Percentiles rank a stretch among this genome's conserved stretches.
These are phyloP conservation scores for Pseudocercospora cruenta DNA, from an alignment of 2,329 filamentous ascomycete species.

Conservation along the genomic window DNA sequence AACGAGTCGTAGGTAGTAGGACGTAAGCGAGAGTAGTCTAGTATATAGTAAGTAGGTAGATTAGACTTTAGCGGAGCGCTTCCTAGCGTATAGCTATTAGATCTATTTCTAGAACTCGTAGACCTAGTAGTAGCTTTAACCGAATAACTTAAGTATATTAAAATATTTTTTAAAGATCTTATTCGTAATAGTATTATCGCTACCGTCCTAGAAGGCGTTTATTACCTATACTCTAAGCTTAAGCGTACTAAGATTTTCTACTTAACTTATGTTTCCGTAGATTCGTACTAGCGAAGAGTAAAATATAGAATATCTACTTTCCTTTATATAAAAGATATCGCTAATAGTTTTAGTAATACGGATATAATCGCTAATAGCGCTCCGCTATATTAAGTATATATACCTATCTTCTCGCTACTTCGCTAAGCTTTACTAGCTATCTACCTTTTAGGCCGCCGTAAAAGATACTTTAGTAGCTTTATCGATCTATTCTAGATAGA, in stretches of 20 bases:
- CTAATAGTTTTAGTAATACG: not conserved
- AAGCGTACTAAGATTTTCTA: not conserved
- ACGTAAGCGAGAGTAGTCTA: too few species aligned
- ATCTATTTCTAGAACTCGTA: not conserved
- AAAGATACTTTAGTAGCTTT: not conserved
- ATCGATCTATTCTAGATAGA: not conserved
- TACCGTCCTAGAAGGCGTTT: not conserved
- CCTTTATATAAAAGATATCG: not conserved
- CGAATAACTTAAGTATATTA: not conserved
- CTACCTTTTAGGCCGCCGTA: not conserved
- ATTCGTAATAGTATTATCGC: not conserved
- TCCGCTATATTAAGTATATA: not conserved
- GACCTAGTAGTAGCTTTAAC: not conserved
- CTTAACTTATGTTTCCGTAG: not conserved
- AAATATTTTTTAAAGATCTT: not conserved
- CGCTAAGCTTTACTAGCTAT: not conserved
- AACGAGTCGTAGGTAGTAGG: not conserved
- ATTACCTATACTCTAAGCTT: not conserved
- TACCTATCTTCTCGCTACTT: not conserved
- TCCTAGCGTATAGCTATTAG: not conserved
- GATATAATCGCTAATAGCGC: not conserved
- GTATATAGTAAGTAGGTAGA: too few species aligned
- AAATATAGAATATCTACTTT: not conserved
- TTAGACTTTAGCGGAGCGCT: too few species aligned
- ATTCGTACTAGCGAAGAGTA: not conserved